Evolutionary conservation across 139 green algal genomes (phyloP).

Genomic region (Chlorella sp.): DNA sequence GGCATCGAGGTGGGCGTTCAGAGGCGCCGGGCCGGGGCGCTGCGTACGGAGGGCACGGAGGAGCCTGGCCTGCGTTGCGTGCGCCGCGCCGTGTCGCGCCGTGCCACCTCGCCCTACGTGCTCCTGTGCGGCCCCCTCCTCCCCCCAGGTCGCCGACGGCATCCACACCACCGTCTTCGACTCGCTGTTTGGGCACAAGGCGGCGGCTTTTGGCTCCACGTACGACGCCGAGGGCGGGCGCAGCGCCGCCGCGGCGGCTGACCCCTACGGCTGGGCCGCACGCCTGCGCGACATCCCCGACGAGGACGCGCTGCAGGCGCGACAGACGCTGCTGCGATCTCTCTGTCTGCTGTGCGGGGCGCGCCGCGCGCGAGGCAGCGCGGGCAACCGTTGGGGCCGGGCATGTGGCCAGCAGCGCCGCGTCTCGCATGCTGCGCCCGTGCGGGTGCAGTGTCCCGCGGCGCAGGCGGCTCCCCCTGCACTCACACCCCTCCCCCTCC

Average conservation of each 20-base stretch:
- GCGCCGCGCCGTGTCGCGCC: neutral
- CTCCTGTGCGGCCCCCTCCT: no score
- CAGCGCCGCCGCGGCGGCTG: neutral
- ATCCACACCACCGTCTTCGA: conserved; percentile 38
- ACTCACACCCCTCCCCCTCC: no score
- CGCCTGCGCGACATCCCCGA: conserved; percentile 54
- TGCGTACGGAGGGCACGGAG: neutral
- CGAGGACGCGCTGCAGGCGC: conserved; percentile 48
- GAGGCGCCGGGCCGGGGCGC: neutral
- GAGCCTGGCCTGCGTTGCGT: neutral
- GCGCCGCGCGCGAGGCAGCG: no score
- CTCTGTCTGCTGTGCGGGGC: no score
- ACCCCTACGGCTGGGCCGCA: conserved; percentile 61
- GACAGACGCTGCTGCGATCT: no score
- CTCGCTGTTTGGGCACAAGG: conserved; percentile 46
- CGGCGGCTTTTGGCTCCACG: conserved; percentile 17
- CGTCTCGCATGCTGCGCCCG: neutral
- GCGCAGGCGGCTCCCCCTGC: conserved; percentile 25
- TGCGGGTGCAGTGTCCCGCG: neutral
- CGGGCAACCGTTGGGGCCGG: neutral
- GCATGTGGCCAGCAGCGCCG: neutral
- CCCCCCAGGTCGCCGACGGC: conserved; percentile 15
- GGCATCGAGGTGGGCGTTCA: neutral
- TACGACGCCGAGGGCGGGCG: neutral
- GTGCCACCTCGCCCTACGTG: neutral